These are phyloP conservation scores for Aspergillus novoparasiticus DNA, from an alignment of 2,329 filamentous ascomycete species.

Conservation along the genomic window DNA sequence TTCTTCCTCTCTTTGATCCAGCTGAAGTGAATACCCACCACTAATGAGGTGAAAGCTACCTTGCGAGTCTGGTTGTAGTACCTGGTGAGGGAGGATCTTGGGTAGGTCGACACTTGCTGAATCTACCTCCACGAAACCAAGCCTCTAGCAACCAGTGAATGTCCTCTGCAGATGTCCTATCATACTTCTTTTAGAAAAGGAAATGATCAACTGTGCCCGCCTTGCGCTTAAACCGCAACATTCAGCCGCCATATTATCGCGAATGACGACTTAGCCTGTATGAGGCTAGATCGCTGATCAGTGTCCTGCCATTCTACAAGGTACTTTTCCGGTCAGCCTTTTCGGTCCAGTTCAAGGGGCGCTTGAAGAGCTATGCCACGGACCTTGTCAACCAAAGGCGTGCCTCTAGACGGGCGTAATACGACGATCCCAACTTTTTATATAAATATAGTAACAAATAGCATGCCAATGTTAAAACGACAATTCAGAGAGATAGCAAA, in stretches of 20 bases:
- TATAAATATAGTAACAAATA: neutral
- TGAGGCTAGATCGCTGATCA: neutral
- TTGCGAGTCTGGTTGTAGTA: neutral
- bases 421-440: neutral
- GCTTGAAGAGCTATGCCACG: neutral
- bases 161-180: neutral
- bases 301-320: neutral
- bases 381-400: neutral
- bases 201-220: neutral
- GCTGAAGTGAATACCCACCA: neutral
- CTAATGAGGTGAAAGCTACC: neutral
- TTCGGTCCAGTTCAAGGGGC: neutral
- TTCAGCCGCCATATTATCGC: neutral
- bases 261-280: neutral
- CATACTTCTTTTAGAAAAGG: neutral
- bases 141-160: neutral
- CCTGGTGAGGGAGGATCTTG: neutral
- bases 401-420: neutral
- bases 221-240: neutral
- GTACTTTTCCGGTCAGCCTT: neutral
- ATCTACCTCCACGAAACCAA: neutral
- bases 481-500: neutral
- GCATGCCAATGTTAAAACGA: neutral
- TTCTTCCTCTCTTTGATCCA: neutral
- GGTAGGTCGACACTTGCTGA: neutral